A percentile compares a stretch with the other conserved stretches of the same genome.
Conservation (phyloP, 139 green algal genomes). For the Chlamydomonas sphaeroides region DNA sequence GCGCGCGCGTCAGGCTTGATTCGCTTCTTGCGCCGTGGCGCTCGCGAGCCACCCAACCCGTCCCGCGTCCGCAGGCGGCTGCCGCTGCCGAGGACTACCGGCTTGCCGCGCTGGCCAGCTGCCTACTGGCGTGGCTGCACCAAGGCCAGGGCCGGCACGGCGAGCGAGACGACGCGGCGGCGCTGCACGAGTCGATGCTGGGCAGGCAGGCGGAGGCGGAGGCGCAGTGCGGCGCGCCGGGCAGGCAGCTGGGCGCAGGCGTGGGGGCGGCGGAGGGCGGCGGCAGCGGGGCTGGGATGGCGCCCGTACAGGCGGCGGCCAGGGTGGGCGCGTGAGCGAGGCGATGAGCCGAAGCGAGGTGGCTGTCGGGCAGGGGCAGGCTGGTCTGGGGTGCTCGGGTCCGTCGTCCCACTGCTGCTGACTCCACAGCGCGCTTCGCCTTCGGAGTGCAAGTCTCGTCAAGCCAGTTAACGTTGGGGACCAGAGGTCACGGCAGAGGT, state of each 20-base stretch:
- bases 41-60: neutral
- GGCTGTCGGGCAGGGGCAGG: no score
- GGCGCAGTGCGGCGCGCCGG: conserved; percentile 1
- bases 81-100: conserved; percentile 11
- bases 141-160: neutral
- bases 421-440: no score
- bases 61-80: neutral
- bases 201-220: neutral
- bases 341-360: no score
- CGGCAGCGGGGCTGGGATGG: no score
- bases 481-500: no score
- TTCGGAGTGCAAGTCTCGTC: no score
- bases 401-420: no score
- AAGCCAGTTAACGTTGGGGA: no score
- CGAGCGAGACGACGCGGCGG: conserved; percentile 25
- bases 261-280: neutral
- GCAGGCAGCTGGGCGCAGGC: neutral
- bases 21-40: neutral
- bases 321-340: no score
- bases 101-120: neutral
- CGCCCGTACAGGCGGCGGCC: no score
- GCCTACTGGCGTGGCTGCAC: conserved; percentile 36
- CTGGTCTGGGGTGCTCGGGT: no score
- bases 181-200: conserved; percentile 6
- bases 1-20: no score